Conservation (phyloP, 345 rosid species). For the Salix purpurea region DNA sequence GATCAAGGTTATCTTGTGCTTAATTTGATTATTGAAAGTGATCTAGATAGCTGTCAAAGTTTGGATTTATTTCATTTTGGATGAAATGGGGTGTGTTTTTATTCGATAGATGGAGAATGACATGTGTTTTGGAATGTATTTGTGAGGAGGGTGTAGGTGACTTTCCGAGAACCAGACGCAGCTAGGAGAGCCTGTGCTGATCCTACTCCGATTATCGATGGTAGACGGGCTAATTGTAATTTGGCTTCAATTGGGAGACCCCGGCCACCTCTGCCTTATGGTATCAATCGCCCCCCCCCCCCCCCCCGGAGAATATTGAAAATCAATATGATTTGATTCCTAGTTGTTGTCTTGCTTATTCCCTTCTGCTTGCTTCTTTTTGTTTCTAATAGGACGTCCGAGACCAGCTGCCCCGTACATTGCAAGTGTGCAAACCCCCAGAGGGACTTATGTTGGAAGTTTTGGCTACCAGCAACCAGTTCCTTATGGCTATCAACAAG, state of each 20-base stretch:
- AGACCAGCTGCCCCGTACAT: constrained; percentile 57
- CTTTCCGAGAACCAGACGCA: constrained; percentile 91
- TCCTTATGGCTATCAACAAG: constrained; percentile 70
- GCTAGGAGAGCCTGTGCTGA: constrained; percentile 93
- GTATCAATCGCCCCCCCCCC: constrained; percentile 18
- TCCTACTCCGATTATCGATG: constrained; percentile 83
- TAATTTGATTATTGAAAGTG: neutral
- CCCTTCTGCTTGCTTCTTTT: neutral
- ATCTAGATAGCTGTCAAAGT: neutral
- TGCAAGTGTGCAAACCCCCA: constrained; percentile 54
- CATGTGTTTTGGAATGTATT: constrained; percentile 32
- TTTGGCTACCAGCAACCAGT: constrained; percentile 72
- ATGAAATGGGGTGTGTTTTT: neutral
- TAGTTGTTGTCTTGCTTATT: neutral
- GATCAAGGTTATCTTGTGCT: neutral
- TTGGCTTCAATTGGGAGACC: constrained; percentile 91
- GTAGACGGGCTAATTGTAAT: constrained; percentile 94
- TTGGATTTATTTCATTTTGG: neutral
- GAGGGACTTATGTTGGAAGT: constrained; percentile 60
- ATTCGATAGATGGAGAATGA: constrained; percentile 32
- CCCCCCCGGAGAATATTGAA: neutral
- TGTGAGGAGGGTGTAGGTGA: constrained; percentile 87
- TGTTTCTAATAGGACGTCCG: constrained; percentile 46
- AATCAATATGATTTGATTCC: neutral
- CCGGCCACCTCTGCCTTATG: constrained; percentile 53